Evolutionary conservation across 2,329 filamentous ascomycete species (phyloP).

Genomic region (Fusarium clavum): DNA sequence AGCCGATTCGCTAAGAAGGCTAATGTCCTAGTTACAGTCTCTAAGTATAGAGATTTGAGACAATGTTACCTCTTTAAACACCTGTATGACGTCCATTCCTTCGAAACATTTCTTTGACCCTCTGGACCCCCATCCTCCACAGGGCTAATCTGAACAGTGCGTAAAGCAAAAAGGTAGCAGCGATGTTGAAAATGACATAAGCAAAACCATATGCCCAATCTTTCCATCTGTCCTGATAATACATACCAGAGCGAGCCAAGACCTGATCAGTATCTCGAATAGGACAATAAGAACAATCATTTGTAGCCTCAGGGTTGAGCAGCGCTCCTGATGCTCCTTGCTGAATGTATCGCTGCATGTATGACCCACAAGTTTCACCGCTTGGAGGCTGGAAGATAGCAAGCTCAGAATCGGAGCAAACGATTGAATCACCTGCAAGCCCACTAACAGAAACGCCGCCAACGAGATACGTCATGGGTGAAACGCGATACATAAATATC

Average conservation of each 20-base stretch:
- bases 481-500: slow-evolving; percentile 74
- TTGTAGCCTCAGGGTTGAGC: not conserved
- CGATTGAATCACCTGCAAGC: not conserved
- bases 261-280: not conserved
- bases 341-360: not conserved
- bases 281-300: slow-evolving; percentile 1
- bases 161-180: not conserved
- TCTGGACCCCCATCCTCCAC: not conserved
- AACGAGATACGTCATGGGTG: slow-evolving; percentile 9
- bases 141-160: not conserved
- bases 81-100: not conserved
- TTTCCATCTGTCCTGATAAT: slow-evolving; percentile 4
- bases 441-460: slow-evolving; percentile 2
- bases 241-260: slow-evolving; percentile 2
- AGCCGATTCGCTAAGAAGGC: too few species aligned
- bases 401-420: slow-evolving; percentile 9
- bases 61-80: too few species aligned
- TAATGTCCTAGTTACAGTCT: too few species aligned
- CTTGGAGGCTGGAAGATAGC: not conserved
- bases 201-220: slow-evolving; percentile 6
- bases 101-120: not conserved
- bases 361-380: not conserved
- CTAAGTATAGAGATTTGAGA: too few species aligned
- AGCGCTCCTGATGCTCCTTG: not conserved
- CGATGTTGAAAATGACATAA: not conserved